Conservation (phyloP, 495 filamentous ascomycete species). For the Penicillium subrubescens region DNA sequence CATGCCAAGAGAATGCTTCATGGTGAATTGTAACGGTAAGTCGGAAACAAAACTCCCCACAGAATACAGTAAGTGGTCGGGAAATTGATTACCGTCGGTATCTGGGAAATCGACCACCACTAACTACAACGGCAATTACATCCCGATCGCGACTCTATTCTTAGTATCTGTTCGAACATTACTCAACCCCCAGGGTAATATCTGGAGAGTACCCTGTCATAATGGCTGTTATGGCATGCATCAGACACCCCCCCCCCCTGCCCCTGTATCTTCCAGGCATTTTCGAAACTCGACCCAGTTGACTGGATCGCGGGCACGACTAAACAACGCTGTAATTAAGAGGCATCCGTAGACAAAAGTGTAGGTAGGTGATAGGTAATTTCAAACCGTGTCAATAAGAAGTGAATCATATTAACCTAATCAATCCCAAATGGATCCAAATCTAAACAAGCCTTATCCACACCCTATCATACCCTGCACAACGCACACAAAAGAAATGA, state of each 20-base stretch:
- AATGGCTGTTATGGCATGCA: slow-evolving; percentile 16
- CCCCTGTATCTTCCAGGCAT: slow-evolving; percentile 4
- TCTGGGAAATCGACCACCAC: neutral
- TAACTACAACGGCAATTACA: neutral
- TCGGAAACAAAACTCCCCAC: too few species aligned
- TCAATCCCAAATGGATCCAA: neutral
- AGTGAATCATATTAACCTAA: neutral
- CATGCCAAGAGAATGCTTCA: neutral
- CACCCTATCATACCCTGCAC: neutral
- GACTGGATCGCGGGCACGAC: slow-evolving; percentile 5
- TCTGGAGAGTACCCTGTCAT: neutral
- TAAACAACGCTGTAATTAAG: neutral
- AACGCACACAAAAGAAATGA: neutral
- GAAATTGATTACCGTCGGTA: neutral
- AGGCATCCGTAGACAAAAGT: neutral
- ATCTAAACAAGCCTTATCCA: neutral
- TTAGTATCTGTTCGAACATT: slow-evolving; percentile 11
- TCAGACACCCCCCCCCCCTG: too few species aligned
- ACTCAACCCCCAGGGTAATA: neutral
- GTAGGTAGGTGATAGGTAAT: neutral
- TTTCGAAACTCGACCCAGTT: slow-evolving; percentile 11
- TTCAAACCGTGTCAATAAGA: neutral
- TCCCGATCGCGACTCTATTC: slow-evolving; percentile 20
- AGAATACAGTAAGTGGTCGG: neutral
- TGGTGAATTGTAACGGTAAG: neutral